Evolutionary conservation across 345 rosid species (phyloP).

Genomic region (Sapria himalayana): DNA sequence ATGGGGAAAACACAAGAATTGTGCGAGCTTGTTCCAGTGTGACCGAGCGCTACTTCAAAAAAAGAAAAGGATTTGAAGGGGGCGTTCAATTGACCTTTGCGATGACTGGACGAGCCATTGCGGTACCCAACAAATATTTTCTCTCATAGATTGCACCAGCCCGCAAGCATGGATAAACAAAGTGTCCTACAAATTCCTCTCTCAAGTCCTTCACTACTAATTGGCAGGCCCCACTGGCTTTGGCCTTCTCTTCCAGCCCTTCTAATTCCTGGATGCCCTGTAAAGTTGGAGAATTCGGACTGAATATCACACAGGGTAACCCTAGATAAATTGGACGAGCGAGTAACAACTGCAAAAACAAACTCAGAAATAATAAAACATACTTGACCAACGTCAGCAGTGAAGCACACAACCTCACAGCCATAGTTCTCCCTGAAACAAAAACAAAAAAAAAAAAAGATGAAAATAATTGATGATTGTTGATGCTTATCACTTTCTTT

Average conservation of each 20-base stretch:
- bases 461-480: no score
- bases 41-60: no score
- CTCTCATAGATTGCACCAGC: conserved; percentile 92
- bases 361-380: no score
- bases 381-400: conserved; percentile 98
- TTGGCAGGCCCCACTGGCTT: conserved; percentile 90
- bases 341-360: no score
- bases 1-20: no score
- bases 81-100: conserved; percentile 89
- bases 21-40: no score
- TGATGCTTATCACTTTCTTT: no score
- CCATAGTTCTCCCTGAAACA: conserved; percentile 86
- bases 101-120: conserved; percentile 97
- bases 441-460: conserved; percentile 4
- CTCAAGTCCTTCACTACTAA: conserved; percentile 73
- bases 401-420: conserved; percentile 99
- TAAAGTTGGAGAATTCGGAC: no score
- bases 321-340: not conserved
- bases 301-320: no score
- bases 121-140: conserved; percentile 85
- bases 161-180: conserved; percentile 68
- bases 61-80: no score
- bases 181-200: conserved; percentile 85
- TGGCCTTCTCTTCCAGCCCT: conserved; percentile 88
- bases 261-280: conserved; percentile 75